Base-by-base conservation (phyloP, 805 yeast species). In the Candida silvicultrix region DNA sequence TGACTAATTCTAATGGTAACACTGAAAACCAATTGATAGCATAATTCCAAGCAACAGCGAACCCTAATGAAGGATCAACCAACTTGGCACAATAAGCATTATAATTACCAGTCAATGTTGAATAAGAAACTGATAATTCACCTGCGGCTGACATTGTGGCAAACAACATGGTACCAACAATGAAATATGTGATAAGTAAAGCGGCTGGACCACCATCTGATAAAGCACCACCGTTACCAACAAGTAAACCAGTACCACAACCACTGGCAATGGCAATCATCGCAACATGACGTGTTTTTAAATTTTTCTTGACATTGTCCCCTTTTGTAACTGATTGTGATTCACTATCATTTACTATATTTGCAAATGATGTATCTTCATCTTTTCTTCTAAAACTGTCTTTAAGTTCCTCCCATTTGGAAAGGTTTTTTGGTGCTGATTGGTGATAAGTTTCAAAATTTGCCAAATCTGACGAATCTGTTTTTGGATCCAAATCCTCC, bases 251-350 rank as follows among this genome's bases (percentile, higher is more conserved):
- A 5, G 94, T 83, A 58, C 96, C 96, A 48, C 87, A 83, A 43
- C 92, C 83, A 45, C 94, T 89, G 47, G 94, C 94, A 45, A 88
- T 71, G 37, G 95, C 89, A 57, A 87, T 83, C 80, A 53, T 58
- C 41, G 43, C 50, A 15, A 56, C 57, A 45, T 59, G 62, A 25
- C 57, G 54, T 4, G 34, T 35, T 16, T 35, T 35, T 15, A 35
- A 19, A 3, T 35, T 35, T 10, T 35, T 35, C 14, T 35, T 35
- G 15, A 35, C 38, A 11, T 35, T 5, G 3, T 7, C 38, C 18
- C 22, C 38, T 32, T 32, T 16, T 15, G 7, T 32, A 7, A 12
- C 12, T 35, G 38, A 18, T 35, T 35, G 38, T 18, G 38, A 35
- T 35, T 35, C 38, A 18, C 23, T 19, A 19, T 35, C 38, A 19